Evolutionary conservation across 306 rosid species (phyloP), one percentile per base, ranked within the genome.

Genomic region (Prunus armeniaca): DNA sequence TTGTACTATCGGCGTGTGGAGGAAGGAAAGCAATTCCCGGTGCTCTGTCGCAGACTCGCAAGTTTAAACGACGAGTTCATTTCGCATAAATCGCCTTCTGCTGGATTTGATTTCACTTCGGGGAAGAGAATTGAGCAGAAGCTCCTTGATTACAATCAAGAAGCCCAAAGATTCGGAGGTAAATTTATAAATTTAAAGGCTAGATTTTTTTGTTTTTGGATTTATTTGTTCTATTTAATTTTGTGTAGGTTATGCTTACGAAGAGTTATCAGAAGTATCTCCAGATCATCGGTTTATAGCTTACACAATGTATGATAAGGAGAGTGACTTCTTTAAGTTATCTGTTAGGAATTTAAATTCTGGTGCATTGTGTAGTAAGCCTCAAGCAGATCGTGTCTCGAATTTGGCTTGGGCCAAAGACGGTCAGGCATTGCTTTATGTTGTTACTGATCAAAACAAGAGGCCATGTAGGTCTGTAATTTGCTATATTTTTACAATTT

Each of bases 161-260:
- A 96, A 85, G 97, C 98, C 19, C 85, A 91, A 71, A 87, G 98
- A 83, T 92, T 88, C 63, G 99, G 97, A 80, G 99, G 97, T 95
- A 74, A 75, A n/a, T 12, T 51, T 13, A 3, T 60, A 47, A 47
- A 47, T 47, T 27, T 3, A 54, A 73, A 73, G 9, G n/a, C n/a
- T 45, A 62, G 3, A 9, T 41, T 65, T 56, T 25, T 27, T 49
- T 24, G 6, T 7, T 11, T 52, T 10, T 45, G 10, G 25, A 3
- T 8, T 46, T 41, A 25, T 20, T 45, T 72, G 45, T 28, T 20
- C 6, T 14, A 11, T 79, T 32, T 28, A 61, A 62, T 65, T 49
- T 22, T 84, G 8, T 80, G 65, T 82, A 96, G 99, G 99, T 74
- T 92, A 90, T 89, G 90, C 99, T 71, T 91, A 86, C 64, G 98